Evolutionary conservation across 140 eudicot species (phyloP).

Genomic region (Eryngium alpinum): DNA sequence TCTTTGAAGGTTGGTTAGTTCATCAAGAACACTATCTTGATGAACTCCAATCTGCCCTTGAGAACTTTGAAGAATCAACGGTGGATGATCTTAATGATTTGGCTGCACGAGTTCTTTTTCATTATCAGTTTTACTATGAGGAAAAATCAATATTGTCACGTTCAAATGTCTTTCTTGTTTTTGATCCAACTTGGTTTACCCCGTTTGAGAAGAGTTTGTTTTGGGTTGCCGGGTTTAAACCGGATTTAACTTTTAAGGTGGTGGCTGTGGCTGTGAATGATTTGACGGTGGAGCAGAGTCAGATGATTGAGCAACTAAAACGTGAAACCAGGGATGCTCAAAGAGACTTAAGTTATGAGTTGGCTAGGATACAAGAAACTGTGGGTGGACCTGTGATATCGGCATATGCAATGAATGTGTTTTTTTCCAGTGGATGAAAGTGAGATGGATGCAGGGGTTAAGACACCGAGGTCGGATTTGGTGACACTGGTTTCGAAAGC

Average conservation of each 20-base stretch:
- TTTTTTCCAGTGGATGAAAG: background rate
- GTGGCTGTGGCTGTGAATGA: conserved; percentile 23
- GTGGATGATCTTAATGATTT: conserved; percentile 27
- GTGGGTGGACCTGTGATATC: conserved; percentile 50
- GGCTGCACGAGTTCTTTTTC: conserved; percentile 35
- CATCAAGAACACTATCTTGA: conserved; percentile 40
- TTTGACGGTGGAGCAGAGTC: conserved; percentile 30
- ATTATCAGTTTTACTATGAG: conserved; percentile 55
- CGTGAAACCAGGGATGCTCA: conserved; percentile 27
- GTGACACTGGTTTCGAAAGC: conserved; percentile 43
- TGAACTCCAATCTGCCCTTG: conserved; percentile 32
- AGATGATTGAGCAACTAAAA: conserved; percentile 23
- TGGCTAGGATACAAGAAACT: conserved; percentile 50
- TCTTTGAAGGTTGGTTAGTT: conserved; percentile 45
- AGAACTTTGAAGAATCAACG: background rate
- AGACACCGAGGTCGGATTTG: conserved; percentile 31
- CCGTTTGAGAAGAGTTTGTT: conserved; percentile 44
- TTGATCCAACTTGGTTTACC: conserved; percentile 64
- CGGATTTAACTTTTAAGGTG: conserved; percentile 34
- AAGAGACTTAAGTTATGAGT: conserved; percentile 21
- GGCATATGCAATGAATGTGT: too few relatives aligned
- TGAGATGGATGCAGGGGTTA: conserved; percentile 23
- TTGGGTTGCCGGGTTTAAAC: conserved; percentile 73
- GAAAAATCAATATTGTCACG: conserved; percentile 52
- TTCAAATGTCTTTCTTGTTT: conserved; percentile 32